phyloP scores from a whole-genome alignment of 352 stramenopile species.

The Pythium monospermum region DNA sequence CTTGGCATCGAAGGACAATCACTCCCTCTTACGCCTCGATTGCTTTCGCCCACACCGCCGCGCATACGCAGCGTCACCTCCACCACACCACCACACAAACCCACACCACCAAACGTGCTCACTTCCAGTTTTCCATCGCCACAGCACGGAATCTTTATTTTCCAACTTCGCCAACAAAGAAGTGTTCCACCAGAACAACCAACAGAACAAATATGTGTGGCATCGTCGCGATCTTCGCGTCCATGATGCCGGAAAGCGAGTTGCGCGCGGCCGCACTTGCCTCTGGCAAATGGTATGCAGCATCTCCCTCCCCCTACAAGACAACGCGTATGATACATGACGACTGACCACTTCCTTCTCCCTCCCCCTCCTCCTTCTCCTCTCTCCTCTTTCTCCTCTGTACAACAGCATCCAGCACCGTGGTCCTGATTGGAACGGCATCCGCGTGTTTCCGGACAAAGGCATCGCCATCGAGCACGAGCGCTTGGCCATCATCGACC shows the following conservation, averaged over 20 bases:
- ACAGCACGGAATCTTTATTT: background rate
- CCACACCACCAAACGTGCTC: background rate
- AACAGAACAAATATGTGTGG: slow-evolving; percentile 90
- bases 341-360: background rate
- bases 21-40: slow-evolving; percentile 1
- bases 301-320: no score
- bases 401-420: slow-evolving; percentile 89
- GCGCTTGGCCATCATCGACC: slow-evolving; percentile 98
- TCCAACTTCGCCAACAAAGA: background rate
- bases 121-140: background rate
- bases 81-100: background rate
- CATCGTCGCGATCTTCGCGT: slow-evolving; percentile 98
- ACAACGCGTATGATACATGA: no score
- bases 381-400: background rate
- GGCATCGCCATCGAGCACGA: slow-evolving; percentile 94
- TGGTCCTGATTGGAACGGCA: slow-evolving; percentile 95
- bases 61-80: no score
- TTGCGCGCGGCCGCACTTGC: slow-evolving; percentile 93
- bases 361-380: background rate
- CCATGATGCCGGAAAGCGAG: slow-evolving; percentile 89
- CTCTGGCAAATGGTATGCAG: slow-evolving; percentile 84
- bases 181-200: no score
- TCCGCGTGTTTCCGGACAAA: slow-evolving; percentile 71
- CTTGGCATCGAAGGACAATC: slow-evolving; percentile 18
- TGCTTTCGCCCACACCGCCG: background rate